Percentiles rank a stretch among this genome's conserved stretches.
phyloP scores from a whole-genome alignment of 225 moss, liverwort and hornwort genomes.

The Sphagnum contortum region DNA sequence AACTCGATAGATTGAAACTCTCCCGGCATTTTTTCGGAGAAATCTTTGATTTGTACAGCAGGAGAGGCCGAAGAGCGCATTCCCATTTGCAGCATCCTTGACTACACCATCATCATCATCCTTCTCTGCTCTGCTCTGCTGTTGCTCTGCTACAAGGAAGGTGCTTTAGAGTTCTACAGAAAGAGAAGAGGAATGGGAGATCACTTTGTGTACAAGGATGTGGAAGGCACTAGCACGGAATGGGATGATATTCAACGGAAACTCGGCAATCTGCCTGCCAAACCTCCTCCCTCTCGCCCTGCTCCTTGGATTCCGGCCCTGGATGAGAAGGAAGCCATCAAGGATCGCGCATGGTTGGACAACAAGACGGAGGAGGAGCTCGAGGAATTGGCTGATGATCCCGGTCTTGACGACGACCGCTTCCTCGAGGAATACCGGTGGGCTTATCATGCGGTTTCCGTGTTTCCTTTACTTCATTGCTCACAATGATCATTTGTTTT shows the following conservation, averaged over 20 bases:
- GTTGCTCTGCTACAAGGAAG: too few relatives aligned
- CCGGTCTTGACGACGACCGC: slow-evolving; percentile 81
- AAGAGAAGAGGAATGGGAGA: not conserved
- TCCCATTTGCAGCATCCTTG: too few relatives aligned
- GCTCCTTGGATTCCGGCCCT: slow-evolving; percentile 59
- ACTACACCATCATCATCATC: too few relatives aligned
- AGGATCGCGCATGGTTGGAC: slow-evolving; percentile 61
- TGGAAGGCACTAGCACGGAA: slow-evolving; percentile 84
- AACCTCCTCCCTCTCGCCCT: slow-evolving; percentile 55
- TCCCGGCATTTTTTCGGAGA: too few relatives aligned
- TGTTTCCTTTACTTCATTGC: too few relatives aligned
- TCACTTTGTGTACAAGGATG: slow-evolving; percentile 93
- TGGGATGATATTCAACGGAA: slow-evolving; percentile 97
- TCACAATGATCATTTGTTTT: too few relatives aligned
- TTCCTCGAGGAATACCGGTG: slow-evolving; percentile 95
- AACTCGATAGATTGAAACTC: too few relatives aligned
- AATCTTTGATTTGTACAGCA: too few relatives aligned
- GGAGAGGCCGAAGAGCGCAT: too few relatives aligned
- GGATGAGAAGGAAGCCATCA: slow-evolving; percentile 41
- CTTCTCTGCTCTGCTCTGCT: too few relatives aligned
- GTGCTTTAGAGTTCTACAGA: too few relatives aligned
- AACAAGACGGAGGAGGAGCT: slow-evolving; percentile 71
- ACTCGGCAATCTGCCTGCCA: slow-evolving; percentile 70
- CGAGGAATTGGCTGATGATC: slow-evolving; percentile 79
- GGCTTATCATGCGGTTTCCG: not conserved